These are phyloP conservation scores for Beta corolliflora DNA, from an alignment of 179 eudicot species.

Conservation along the genomic window DNA sequence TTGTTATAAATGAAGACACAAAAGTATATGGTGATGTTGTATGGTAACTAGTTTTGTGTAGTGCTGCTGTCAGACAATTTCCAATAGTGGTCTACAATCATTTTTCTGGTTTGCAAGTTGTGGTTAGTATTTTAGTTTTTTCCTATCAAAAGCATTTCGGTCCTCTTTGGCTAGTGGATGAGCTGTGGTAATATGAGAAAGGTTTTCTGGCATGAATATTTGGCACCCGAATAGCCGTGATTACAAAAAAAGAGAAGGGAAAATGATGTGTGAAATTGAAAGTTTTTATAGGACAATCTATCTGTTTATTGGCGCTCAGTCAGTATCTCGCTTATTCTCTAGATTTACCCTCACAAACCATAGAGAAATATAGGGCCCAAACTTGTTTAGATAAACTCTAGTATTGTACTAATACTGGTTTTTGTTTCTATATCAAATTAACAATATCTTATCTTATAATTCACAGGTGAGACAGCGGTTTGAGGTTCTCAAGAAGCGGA, in stretches of 20 bases:
- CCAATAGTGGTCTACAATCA: neutral
- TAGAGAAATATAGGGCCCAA: neutral
- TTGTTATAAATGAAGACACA: neutral
- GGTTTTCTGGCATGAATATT: neutral
- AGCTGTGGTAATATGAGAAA: neutral
- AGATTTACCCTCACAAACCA: neutral
- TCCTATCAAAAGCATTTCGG: neutral
- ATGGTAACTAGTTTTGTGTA: neutral
- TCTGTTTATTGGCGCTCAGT: neutral
- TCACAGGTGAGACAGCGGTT: conserved; percentile 81
- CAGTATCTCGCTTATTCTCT: neutral
- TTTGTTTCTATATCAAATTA: neutral
- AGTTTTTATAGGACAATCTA: neutral
- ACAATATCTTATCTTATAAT: conserved; percentile 14
- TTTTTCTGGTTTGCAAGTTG: neutral
- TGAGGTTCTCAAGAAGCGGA: conserved; percentile 85
- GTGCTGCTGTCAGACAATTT: neutral
- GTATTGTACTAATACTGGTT: neutral
- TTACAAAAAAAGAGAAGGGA: neutral
- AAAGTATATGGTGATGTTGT: neutral
- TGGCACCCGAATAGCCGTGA: neutral
- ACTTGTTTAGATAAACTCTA: neutral
- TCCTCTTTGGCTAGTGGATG: neutral
- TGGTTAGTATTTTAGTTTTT: neutral
- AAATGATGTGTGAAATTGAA: neutral